Evolutionary conservation across 768 basidiomycete genomes (phyloP), one percentile per base, ranked within the genome.

Genomic region (Chalciporus piperatus): DNA sequence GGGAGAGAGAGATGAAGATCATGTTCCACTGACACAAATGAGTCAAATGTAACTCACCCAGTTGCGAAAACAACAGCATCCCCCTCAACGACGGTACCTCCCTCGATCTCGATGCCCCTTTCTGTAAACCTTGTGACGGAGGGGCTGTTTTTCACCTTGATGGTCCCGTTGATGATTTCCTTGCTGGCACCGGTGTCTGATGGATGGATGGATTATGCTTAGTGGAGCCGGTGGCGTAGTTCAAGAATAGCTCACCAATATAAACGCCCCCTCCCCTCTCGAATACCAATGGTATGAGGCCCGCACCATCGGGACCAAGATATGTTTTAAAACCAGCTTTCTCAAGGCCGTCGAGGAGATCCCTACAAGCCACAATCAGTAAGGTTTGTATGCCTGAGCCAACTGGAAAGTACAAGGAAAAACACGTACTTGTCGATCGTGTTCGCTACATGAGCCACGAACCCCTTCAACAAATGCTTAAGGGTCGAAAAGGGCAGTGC

Each of bases 81-180:
- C 0, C 63, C 68, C 20, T 60, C 58, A 11, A 66, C 37, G 28
- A 57, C 30, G 8, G 56, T 64, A 3, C 59, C 64, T 33, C 68
- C 67, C n/a, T 54, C 59, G 27, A 74, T 57, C 17, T 59, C 57
- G 22, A 73, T 32, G 9, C 70, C 61, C 9, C 51, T 28, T 14
- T 64, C 37, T 1, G 63, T 70, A 54, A 73, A 72, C 14, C 47
- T 46, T 27, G 50, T 55, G 16, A 70, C 50, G n/a, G 40, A 46
- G 7, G 61, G 51, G 22, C 73, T 74, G 47, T 68, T 70, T 64
- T 74, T 79, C 58, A 81, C 60, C 59, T 78, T 79, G 71, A 83
- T 80, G 41, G 68, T 68, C 19, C 81, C 78, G 22, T 76, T 70
- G 22, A 70, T 71, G 50, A 81, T 78, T 48, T 76, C 64, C 52